These are phyloP conservation scores for Erigeron canadensis DNA, from an alignment of 129 eudicot species.

Conservation along the genomic window DNA sequence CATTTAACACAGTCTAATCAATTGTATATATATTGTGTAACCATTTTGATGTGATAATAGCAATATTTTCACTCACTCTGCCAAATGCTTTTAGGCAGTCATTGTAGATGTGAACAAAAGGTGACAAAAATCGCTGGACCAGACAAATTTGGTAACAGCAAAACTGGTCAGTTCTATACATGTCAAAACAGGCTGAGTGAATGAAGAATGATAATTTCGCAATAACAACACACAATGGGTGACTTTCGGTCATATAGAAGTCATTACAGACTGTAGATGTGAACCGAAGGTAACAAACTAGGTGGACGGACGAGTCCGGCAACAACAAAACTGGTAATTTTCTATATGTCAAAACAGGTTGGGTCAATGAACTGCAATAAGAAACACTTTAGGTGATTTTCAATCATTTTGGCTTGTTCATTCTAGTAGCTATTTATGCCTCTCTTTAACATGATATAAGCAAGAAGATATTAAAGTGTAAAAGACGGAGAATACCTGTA, in stretches of 20 bases:
- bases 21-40: not conserved
- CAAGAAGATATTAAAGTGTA: not conserved
- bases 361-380: no score
- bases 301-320: no score
- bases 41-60: not conserved
- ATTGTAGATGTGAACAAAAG: not conserved
- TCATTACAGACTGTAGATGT: no score
- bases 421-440: no score
- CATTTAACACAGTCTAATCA: not conserved
- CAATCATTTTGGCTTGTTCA: no score
- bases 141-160: not conserved
- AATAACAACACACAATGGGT: no score
- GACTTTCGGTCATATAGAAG: no score
- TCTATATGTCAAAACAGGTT: no score
- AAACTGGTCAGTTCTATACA: not conserved
- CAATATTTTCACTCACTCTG: not conserved
- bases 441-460: not conserved
- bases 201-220: no score
- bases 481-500: slow-evolving; percentile 46
- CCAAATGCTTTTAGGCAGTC: not conserved
- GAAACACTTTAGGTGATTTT: no score
- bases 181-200: not conserved
- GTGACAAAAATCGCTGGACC: not conserved
- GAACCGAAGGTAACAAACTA: no score
- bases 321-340: no score